phyloP scores from a whole-genome alignment of 352 stramenopile species.

The Phytophthora pluvialis region DNA sequence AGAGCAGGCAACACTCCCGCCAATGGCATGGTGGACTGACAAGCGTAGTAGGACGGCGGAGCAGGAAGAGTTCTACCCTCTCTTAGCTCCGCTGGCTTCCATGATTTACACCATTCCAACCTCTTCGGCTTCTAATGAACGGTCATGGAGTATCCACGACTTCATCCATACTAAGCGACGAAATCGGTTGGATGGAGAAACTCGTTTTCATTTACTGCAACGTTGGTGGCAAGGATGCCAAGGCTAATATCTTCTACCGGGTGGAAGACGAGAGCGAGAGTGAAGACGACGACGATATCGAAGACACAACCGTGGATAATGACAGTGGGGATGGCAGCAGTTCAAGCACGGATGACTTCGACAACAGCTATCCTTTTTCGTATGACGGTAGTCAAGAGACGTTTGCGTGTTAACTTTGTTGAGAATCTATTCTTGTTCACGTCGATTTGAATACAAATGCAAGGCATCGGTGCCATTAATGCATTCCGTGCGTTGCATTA shows the following conservation, averaged over 20 bases:
- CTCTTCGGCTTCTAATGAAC: conserved; percentile 7
- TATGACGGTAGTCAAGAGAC: conserved; percentile 2
- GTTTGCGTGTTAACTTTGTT: conserved; percentile 2
- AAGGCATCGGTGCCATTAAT: conserved; percentile 14
- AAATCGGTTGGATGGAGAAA: conserved; percentile 6
- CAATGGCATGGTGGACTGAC: conserved; percentile 1
- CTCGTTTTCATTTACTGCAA: conserved; percentile 19
- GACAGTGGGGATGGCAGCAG: background rate
- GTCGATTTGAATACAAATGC: background rate
- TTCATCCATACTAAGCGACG: conserved; percentile 16
- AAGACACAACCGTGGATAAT: background rate
- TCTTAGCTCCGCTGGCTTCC: conserved; percentile 5
- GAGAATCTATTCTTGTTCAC: conserved; percentile 4
- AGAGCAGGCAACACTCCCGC: background rate
- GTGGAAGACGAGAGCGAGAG: background rate
- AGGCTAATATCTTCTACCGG: conserved; percentile 11
- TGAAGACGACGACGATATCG: conserved; percentile 2
- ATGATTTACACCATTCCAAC: conserved; percentile 9
- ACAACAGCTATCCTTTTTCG: conserved; percentile 1
- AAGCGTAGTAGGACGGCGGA: background rate
- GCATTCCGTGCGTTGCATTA: conserved; percentile 5
- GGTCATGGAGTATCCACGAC: conserved; percentile 16
- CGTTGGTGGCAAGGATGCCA: conserved; percentile 11
- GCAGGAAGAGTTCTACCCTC: conserved; percentile 1
- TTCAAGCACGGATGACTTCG: background rate